Conservation (phyloP, 345 rosid species). For the Noccaea bulbosa region DNA sequence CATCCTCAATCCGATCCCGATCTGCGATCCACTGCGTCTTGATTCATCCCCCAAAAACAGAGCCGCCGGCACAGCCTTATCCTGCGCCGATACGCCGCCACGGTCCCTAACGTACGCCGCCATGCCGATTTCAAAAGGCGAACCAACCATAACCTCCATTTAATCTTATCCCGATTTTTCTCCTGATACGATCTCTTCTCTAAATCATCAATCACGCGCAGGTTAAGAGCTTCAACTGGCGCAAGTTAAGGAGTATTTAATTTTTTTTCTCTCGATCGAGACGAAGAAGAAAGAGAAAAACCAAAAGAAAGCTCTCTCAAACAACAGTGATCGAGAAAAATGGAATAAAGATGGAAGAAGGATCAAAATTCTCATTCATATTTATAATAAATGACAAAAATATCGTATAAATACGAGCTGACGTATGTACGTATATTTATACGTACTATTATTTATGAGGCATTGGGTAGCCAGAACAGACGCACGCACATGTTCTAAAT, state of each 20-base stretch:
- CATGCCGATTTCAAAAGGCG: slow-evolving; percentile 51
- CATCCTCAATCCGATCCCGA: slow-evolving; percentile 30
- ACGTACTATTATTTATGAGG: slow-evolving; percentile 26
- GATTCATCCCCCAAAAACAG: slow-evolving; percentile 47
- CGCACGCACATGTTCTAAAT: slow-evolving; percentile 31
- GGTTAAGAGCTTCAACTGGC: slow-evolving; percentile 26
- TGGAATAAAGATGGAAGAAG: slow-evolving; percentile 28
- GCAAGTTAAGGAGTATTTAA: slow-evolving; percentile 19
- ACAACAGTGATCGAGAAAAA: slow-evolving; percentile 32
- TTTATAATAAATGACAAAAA: slow-evolving; percentile 25
- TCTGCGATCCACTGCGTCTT: slow-evolving; percentile 20
- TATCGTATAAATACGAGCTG: slow-evolving; percentile 31
- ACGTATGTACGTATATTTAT: slow-evolving; percentile 17
- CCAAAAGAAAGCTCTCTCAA: background rate
- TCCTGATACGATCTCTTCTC: slow-evolving; percentile 13
- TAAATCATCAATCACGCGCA: slow-evolving; percentile 16
- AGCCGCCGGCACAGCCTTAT: slow-evolving; percentile 33
- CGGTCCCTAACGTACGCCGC: slow-evolving; percentile 48
- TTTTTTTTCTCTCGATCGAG: background rate
- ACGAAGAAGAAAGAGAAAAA: background rate
- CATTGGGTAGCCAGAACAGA: background rate
- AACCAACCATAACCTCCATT: slow-evolving; percentile 70
- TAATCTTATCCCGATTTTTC: background rate
- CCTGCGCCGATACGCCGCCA: slow-evolving; percentile 43
- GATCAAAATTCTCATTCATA: slow-evolving; percentile 23